Evolutionary conservation across 495 filamentous ascomycete species (phyloP).

Genomic region (Apiosordaria backusii): DNA sequence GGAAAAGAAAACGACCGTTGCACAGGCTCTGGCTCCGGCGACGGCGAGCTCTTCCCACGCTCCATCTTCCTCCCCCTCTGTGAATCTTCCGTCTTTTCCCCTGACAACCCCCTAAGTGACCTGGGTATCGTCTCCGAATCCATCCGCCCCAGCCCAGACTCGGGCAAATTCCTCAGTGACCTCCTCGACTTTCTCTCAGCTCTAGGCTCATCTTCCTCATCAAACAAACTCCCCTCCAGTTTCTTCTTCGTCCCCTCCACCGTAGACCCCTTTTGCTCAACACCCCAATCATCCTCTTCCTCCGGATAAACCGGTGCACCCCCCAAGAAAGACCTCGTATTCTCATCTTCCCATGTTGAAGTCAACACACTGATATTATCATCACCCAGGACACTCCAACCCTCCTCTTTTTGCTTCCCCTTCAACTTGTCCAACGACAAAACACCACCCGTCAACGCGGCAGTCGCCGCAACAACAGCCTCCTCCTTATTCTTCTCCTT

Average conservation of each 20-base stretch:
- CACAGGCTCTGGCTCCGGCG: constrained; percentile 27
- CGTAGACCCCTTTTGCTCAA: neutral
- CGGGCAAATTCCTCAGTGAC: neutral
- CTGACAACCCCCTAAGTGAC: constrained; percentile 20
- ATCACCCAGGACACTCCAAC: neutral
- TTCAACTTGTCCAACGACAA: neutral
- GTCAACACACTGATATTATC: neutral
- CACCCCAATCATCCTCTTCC: neutral
- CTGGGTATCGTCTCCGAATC: constrained; percentile 37
- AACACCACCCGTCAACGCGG: neutral
- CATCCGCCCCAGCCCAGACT: constrained; percentile 26
- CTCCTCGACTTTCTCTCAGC: constrained; percentile 3
- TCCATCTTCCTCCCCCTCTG: constrained; percentile 15
- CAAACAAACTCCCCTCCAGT: constrained; percentile 14
- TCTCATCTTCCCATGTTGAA: neutral
- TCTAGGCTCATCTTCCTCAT: constrained; percentile 26
- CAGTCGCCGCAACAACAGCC: neutral
- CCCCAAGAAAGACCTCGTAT: neutral
- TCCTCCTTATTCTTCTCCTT: constrained; percentile 4
- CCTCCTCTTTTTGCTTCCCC: constrained; percentile 3
- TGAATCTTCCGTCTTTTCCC: constrained; percentile 8
- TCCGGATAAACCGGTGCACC: neutral
- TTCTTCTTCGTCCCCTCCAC: constrained; percentile 1
- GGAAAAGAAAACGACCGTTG: constrained; percentile 36
- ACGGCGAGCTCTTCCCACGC: constrained; percentile 19